A percentile compares a stretch with the other conserved stretches of the same genome.
phyloP scores from a whole-genome alignment of 208 protist species.

The Herpetomonas tarakana region DNA sequence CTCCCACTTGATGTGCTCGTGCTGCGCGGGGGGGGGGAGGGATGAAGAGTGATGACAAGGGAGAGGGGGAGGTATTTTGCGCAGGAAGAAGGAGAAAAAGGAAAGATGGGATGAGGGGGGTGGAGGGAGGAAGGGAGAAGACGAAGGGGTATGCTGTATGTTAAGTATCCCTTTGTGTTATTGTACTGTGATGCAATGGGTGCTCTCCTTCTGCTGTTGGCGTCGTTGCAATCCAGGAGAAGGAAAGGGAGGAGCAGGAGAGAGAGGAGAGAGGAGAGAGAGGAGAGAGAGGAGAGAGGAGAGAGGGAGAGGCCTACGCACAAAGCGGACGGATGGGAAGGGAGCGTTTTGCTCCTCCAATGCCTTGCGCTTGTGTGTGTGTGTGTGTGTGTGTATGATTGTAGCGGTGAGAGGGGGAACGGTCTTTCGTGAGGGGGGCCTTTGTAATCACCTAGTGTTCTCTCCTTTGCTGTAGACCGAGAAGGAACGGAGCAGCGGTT shows the following conservation, averaged over 20 bases:
- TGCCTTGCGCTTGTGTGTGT: background rate
- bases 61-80: background rate
- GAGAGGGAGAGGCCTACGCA: background rate
- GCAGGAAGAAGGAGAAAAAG: background rate
- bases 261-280: background rate
- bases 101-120: background rate
- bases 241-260: background rate
- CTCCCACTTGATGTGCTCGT: no score
- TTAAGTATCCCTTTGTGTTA: no score
- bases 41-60: background rate
- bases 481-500: no score
- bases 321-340: background rate
- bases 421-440: no score
- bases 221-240: background rate
- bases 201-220: background rate
- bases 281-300: slow-evolving; percentile 5
- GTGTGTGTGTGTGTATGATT: no score
- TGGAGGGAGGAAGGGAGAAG: background rate
- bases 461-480: no score
- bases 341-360: background rate
- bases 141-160: background rate
- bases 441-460: no score
- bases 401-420: no score
- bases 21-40: background rate
- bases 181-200: no score